A percentile compares a stretch with the other conserved stretches of the same genome.
These are phyloP conservation scores for Chalara sp. DNA, from an alignment of 2,329 filamentous ascomycete genomes.

Conservation along the genomic window DNA sequence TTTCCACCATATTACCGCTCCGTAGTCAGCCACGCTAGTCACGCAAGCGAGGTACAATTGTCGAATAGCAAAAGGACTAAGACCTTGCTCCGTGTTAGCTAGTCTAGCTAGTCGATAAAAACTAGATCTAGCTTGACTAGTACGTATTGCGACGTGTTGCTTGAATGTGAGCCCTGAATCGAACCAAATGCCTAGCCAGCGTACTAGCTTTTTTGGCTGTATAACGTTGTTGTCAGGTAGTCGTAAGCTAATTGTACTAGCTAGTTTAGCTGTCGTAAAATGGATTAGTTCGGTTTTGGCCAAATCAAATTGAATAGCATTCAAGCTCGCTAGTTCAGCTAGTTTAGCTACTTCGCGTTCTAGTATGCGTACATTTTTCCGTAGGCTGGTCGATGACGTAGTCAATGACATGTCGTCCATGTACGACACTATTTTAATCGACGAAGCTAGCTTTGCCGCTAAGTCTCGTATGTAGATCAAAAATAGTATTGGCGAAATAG, in stretches of 20 bases:
- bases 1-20: too few relatives aligned
- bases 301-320: background rate
- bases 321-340: background rate
- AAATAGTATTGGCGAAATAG: background rate
- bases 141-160: background rate
- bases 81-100: too few relatives aligned
- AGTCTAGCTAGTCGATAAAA: too few relatives aligned
- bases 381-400: background rate
- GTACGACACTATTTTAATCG: background rate
- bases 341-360: background rate
- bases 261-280: background rate
- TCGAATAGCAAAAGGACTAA: too few relatives aligned
- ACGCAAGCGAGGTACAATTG: too few relatives aligned
- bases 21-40: too few relatives aligned
- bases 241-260: background rate
- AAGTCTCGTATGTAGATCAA: background rate
- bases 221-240: background rate
- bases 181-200: background rate
- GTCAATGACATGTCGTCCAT: background rate
- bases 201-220: background rate
- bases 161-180: background rate
- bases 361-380: background rate
- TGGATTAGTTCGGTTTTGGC: background rate
- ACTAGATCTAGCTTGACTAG: background rate
- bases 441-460: background rate